Evolutionary conservation across 1,284 basidiomycete species (phyloP).

Genomic region (Hortiboletus rubellus): DNA sequence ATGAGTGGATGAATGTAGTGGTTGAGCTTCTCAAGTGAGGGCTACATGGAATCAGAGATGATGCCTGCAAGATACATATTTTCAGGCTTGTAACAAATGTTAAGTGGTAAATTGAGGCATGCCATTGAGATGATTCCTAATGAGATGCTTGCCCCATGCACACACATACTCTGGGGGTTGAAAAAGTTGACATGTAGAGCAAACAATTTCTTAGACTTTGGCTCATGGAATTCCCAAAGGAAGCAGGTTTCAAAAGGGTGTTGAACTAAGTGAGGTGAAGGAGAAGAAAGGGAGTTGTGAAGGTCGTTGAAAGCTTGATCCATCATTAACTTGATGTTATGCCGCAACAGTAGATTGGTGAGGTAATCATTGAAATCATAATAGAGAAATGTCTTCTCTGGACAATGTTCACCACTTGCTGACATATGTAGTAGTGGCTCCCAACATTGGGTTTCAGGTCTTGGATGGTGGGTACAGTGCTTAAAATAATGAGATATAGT

Average conservation of each 20-base stretch:
- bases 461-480: background rate
- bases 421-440: background rate
- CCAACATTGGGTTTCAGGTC: background rate
- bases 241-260: slow-evolving; percentile 9
- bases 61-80: background rate
- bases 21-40: slow-evolving; percentile 8
- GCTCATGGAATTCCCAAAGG: slow-evolving; percentile 4
- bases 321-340: background rate
- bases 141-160: background rate
- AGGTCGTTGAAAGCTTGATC: background rate
- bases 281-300: background rate
- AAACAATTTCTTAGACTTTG: background rate
- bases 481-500: background rate
- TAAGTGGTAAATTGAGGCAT: background rate
- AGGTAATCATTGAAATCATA: slow-evolving; percentile 10
- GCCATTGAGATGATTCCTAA: slow-evolving; percentile 4
- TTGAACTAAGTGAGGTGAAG: background rate
- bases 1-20: slow-evolving; percentile 12
- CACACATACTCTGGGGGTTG: background rate
- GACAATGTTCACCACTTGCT: background rate
- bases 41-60: slow-evolving; percentile 7
- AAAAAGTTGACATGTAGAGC: slow-evolving; percentile 5
- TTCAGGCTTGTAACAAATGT: too few species aligned
- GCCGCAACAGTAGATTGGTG: background rate
- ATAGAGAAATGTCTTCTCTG: slow-evolving; percentile 1